phyloP scores from a whole-genome alignment of 257 asterid species.

The Plectranthus barbatus region DNA sequence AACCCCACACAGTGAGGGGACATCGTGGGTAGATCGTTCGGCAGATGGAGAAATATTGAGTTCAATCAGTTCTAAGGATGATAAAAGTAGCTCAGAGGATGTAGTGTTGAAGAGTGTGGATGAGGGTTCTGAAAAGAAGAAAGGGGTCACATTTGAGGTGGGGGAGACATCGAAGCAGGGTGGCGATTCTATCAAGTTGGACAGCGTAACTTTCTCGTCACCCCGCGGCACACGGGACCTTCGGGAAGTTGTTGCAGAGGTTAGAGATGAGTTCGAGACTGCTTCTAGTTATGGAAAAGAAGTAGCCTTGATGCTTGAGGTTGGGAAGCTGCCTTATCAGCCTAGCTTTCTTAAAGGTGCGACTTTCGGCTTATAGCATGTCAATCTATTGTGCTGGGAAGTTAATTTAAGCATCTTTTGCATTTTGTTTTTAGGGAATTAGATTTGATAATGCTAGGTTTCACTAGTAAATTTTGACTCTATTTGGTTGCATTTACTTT shows the following conservation, averaged over 20 bases:
- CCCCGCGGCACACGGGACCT: constrained; percentile 76
- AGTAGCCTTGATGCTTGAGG: constrained; percentile 90
- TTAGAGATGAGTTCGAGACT: constrained; percentile 77
- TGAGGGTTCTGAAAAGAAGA: constrained; percentile 56
- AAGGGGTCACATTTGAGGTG: constrained; percentile 84
- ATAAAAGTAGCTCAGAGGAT: constrained; percentile 35
- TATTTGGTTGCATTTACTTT: not conserved
- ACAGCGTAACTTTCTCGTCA: constrained; percentile 52
- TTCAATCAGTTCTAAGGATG: constrained; percentile 45
- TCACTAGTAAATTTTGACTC: not conserved
- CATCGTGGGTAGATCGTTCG: no score
- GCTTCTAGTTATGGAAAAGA: constrained; percentile 83
- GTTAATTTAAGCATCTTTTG: not conserved
- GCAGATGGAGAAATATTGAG: constrained; percentile 13
- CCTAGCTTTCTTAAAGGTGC: constrained; percentile 72
- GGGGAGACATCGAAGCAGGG: constrained; percentile 58
- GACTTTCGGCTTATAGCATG: constrained; percentile 1
- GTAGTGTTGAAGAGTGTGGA: constrained; percentile 46
- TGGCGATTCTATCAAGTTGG: constrained; percentile 55
- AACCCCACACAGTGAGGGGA: constrained; percentile 13
- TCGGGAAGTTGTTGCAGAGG: constrained; percentile 81
- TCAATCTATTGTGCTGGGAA: not conserved
- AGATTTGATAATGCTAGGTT: not conserved
- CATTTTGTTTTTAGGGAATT: not conserved
- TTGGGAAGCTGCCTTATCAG: constrained; percentile 85